phyloP scores from a whole-genome alignment of 768 basidiomycete genomes.

The Boletus pseudo-olivaceus region DNA sequence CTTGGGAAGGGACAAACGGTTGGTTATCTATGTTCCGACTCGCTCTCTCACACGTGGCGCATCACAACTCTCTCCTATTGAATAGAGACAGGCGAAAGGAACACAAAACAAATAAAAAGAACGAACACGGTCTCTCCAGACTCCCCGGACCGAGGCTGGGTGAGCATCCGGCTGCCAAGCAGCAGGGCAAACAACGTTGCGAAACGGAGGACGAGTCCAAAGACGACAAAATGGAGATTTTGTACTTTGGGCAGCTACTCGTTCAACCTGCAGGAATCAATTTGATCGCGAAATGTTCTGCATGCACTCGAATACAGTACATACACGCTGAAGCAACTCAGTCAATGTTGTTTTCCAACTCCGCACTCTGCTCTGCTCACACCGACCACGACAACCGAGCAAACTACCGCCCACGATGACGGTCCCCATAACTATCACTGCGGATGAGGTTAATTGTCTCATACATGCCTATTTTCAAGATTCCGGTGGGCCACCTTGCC shows the following conservation, averaged over 20 bases:
- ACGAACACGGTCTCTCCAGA: not conserved
- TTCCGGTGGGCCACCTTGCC: slow-evolving; percentile 49
- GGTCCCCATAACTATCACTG: slow-evolving; percentile 59
- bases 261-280: not conserved
- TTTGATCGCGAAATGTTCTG: not conserved
- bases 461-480: slow-evolving; percentile 83
- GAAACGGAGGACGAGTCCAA: not conserved
- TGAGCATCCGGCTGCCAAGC: too few species aligned
- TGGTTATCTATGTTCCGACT: slow-evolving; percentile 5
- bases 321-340: not conserved
- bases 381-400: not conserved
- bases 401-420: slow-evolving; percentile 25
- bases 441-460: slow-evolving; percentile 83
- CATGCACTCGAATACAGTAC: not conserved
- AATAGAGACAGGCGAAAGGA: not conserved
- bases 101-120: not conserved
- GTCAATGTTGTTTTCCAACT: slow-evolving; percentile 23
- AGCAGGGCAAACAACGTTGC: not conserved
- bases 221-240: not conserved
- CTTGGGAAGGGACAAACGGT: slow-evolving; percentile 1
- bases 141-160: not conserved
- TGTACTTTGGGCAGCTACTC: not conserved
- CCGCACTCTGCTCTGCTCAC: slow-evolving; percentile 12
- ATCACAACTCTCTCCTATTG: not conserved
- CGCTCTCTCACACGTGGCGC: slow-evolving; percentile 3